Conservation (phyloP, 1,284 basidiomycete genomes). For the Phlebopus sp. region DNA sequence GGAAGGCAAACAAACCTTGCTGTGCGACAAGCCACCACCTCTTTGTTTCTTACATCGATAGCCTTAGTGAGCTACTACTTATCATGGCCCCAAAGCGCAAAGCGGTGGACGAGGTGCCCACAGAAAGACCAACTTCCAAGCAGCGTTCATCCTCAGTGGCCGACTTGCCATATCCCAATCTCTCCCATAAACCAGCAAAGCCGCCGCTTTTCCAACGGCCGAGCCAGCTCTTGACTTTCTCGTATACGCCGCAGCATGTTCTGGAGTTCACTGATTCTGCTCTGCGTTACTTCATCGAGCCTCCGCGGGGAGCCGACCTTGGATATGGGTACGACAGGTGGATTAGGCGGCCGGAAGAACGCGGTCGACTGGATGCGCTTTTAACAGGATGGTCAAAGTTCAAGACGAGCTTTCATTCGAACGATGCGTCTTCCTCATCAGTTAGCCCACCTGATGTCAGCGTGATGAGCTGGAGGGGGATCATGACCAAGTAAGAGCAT, state of each 20-base stretch:
- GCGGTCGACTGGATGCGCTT: slow-evolving; percentile 62
- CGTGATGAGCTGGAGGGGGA: slow-evolving; percentile 84
- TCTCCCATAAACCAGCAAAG: slow-evolving; percentile 23
- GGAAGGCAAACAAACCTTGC: slow-evolving; percentile 23
- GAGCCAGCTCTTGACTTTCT: slow-evolving; percentile 62
- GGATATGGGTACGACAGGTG: slow-evolving; percentile 68
- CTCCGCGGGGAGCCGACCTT: slow-evolving; percentile 60
- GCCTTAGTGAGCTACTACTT: neutral
- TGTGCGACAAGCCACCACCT: slow-evolving; percentile 2
- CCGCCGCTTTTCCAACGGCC: slow-evolving; percentile 59
- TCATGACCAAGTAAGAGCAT: slow-evolving; percentile 83
- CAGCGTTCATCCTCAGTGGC: slow-evolving; percentile 4
- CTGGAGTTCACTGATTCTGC: slow-evolving; percentile 65
- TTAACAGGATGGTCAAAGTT: slow-evolving; percentile 50
- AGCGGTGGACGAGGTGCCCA: slow-evolving; percentile 18
- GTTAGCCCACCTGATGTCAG: slow-evolving; percentile 42
- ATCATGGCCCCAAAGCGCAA: slow-evolving; percentile 28
- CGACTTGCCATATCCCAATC: slow-evolving; percentile 30
- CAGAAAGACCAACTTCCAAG: slow-evolving; percentile 4
- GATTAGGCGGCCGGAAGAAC: slow-evolving; percentile 63
- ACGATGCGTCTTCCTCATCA: slow-evolving; percentile 29
- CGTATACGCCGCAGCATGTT: slow-evolving; percentile 51
- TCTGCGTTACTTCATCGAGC: slow-evolving; percentile 65
- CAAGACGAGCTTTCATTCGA: slow-evolving; percentile 32
- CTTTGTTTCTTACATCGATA: neutral